Evolutionary conservation across 768 basidiomycete species (phyloP).

Genomic region (Boletus eberwhitei): DNA sequence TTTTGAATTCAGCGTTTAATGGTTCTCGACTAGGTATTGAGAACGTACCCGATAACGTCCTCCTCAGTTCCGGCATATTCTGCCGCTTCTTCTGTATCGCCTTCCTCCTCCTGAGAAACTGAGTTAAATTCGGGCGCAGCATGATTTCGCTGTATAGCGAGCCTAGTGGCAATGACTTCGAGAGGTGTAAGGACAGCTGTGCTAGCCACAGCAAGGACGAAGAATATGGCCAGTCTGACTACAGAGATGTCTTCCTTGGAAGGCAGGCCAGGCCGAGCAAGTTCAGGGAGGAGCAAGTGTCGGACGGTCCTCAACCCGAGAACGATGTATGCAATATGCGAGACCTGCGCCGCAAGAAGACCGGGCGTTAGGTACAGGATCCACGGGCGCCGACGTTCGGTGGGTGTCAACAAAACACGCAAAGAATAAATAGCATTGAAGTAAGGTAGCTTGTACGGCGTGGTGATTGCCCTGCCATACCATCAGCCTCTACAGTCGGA

Average conservation of each 20-base stretch:
- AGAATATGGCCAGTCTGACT: slow-evolving; percentile 52
- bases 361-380: slow-evolving; percentile 78
- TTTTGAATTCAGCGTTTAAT: not conserved
- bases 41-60: slow-evolving; percentile 77
- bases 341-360: slow-evolving; percentile 42
- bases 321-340: slow-evolving; percentile 45
- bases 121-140: slow-evolving; percentile 72
- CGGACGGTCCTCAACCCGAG: slow-evolving; percentile 42
- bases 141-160: slow-evolving; percentile 85
- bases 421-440: slow-evolving; percentile 55
- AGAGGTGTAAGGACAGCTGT: slow-evolving; percentile 65
- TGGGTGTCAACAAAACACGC: slow-evolving; percentile 73
- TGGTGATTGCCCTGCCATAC: slow-evolving; percentile 67
- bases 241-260: slow-evolving; percentile 43
- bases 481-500: not conserved
- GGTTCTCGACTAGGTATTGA: not conserved
- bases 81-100: slow-evolving; percentile 52
- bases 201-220: slow-evolving; percentile 53
- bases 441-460: slow-evolving; percentile 72
- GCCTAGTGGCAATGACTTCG: slow-evolving; percentile 74
- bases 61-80: slow-evolving; percentile 72
- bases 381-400: slow-evolving; percentile 78
- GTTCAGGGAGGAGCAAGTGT: slow-evolving; percentile 58
- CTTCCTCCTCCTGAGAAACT: slow-evolving; percentile 68
- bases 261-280: slow-evolving; percentile 34